Evolutionary conservation across 1,284 basidiomycete species (phyloP), one percentile per base, ranked within the genome.

Genomic region (Veloporphyrellus conicus): DNA sequence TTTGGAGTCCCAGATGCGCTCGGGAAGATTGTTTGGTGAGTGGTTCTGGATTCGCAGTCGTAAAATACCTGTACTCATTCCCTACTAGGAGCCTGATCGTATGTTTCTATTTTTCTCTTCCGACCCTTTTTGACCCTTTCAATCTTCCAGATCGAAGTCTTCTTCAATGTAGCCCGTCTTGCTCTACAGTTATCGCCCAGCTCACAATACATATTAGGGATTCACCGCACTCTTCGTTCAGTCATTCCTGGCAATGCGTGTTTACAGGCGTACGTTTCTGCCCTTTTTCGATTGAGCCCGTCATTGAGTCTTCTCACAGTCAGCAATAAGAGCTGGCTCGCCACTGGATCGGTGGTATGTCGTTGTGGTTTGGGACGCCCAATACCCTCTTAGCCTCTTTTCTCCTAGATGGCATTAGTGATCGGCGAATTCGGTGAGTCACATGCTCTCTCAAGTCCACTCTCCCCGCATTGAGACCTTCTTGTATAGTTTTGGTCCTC

Each of bases 351-450:
- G 1, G 50, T 50, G 14, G 54, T 64, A 43, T 34, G 54, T 41
- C 16, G 3, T 33, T 6, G n/a, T 44, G 10, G 15, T 22, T 42
- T 1, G 2, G 6, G 8, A n/a, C 15, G 14, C 15, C 6, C 3
- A n/a, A 19, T 9, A 3, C 33, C 14, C 31, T 32, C 29, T 47
- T 12, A 38, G 1, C 11, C 4, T 11, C 28, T 6, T n/a, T 27
- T 43, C 22, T 34, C 16, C 19, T 31, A 62, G 61, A 41, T 59
- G 49, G 1, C 25, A 23, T 50, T 81, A 7, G 71, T 81, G 18
- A 25, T 74, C 10, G 70, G 64, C 15, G 76, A 81, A 61, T 79
- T 80, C 49, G 67, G 81, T 77, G 54, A 47, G 72, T 54, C 9
- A 14, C 19, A 12, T 43, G 18, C n/a, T 31, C n/a, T 31, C 28